Conservation (phyloP, 1,284 basidiomycete genomes). For the Ustilago curta region DNA sequence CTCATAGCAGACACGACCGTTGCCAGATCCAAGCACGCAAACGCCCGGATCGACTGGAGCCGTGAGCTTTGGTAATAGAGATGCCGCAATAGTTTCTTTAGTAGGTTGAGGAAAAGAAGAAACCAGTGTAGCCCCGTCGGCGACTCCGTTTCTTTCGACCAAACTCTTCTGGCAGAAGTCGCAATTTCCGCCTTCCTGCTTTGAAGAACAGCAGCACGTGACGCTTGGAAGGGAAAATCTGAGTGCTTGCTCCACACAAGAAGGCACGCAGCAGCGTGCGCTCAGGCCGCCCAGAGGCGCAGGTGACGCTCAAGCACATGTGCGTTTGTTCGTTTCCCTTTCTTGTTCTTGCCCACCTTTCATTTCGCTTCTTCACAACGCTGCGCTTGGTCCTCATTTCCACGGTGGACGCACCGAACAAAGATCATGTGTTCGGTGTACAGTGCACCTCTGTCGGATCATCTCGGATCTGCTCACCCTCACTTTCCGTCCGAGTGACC, state of each 20-base stretch:
- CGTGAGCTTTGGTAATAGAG: slow-evolving; percentile 53
- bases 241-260: background rate
- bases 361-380: too few species aligned
- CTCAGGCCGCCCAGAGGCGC: slow-evolving; percentile 2
- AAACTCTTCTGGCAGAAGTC: background rate
- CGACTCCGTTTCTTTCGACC: slow-evolving; percentile 1
- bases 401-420: background rate
- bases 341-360: too few species aligned
- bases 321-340: too few species aligned
- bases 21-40: slow-evolving; percentile 45
- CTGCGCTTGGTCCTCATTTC: slow-evolving; percentile 1
- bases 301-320: background rate
- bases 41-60: slow-evolving; percentile 42
- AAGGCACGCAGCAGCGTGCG: background rate
- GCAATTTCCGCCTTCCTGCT: background rate
- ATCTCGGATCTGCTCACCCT: too few species aligned
- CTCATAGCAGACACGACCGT: slow-evolving; percentile 47
- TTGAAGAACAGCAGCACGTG: slow-evolving; percentile 17
- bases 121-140: slow-evolving; percentile 5
- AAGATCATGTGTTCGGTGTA: background rate
- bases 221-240: background rate
- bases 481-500: background rate
- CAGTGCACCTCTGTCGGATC: background rate
- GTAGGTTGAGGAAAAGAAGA: slow-evolving; percentile 51
- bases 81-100: slow-evolving; percentile 48